Evolutionary conservation across 805 yeast species (phyloP).

Genomic region (Metschnikowia corniflorae): DNA sequence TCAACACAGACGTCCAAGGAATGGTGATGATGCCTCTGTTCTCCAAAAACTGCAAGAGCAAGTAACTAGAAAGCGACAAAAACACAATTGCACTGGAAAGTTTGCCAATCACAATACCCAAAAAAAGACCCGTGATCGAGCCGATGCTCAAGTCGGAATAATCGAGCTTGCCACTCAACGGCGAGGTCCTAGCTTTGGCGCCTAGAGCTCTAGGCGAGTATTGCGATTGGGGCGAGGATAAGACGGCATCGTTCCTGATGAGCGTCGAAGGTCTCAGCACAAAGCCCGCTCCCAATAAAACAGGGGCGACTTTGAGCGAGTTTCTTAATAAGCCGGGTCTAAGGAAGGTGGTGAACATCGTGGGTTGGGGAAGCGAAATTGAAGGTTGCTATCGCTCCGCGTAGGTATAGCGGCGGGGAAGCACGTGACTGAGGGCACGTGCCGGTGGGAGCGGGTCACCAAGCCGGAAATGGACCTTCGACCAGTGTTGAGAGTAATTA

Average conservation of each 20-base stretch:
- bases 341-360: slow-evolving; percentile 15
- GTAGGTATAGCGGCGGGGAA: too few relatives aligned
- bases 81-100: slow-evolving; percentile 52
- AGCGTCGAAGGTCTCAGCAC: slow-evolving; percentile 11
- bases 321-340: slow-evolving; percentile 13
- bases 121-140: slow-evolving; percentile 54
- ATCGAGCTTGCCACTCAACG: slow-evolving; percentile 46
- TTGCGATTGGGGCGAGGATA: slow-evolving; percentile 13
- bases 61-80: slow-evolving; percentile 41
- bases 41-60: slow-evolving; percentile 51
- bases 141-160: slow-evolving; percentile 64
- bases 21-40: slow-evolving; percentile 50
- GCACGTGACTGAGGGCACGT: too few relatives aligned
- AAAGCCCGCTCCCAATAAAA: slow-evolving; percentile 14
- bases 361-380: background rate
- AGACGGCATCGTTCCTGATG: slow-evolving; percentile 13
- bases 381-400: slow-evolving; percentile 1
- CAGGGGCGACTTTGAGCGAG: slow-evolving; percentile 12
- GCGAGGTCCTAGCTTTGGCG: slow-evolving; percentile 15
- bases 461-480: too few relatives aligned
- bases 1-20: slow-evolving; percentile 38
- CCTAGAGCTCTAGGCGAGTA: slow-evolving; percentile 11
- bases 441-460: too few relatives aligned
- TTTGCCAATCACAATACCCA: slow-evolving; percentile 62
- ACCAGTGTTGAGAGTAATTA: too few relatives aligned